phyloP scores from a whole-genome alignment of 2,329 filamentous ascomycete genomes.

The Calonectria pseudoreteaudii region DNA sequence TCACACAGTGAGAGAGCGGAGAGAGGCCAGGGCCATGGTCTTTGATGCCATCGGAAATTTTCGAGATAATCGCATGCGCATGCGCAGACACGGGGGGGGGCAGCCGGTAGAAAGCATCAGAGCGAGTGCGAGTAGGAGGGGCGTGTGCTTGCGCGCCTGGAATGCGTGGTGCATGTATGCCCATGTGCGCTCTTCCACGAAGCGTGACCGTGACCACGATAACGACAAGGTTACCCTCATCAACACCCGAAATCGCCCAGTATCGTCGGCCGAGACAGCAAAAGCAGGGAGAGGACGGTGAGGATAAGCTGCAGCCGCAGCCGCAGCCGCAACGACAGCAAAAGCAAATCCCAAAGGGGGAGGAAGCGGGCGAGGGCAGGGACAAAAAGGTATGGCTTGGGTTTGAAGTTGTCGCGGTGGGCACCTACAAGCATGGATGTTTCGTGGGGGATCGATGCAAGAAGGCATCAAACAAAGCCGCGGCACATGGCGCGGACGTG shows the following conservation, averaged over 20 bases:
- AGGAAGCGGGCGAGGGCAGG: neutral
- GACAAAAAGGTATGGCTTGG: constrained; percentile 4
- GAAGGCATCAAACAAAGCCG: constrained; percentile 13
- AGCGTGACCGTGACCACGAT: constrained; percentile 26
- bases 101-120: neutral
- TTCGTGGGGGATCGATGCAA: constrained; percentile 19
- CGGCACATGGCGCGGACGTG: constrained; percentile 1
- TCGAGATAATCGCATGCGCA: constrained; percentile 13
- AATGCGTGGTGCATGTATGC: neutral
- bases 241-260: constrained; percentile 15
- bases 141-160: constrained; percentile 3
- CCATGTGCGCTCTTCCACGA: neutral
- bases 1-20: constrained; percentile 11
- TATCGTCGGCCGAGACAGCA: neutral
- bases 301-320: constrained; percentile 4
- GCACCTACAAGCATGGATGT: constrained; percentile 20
- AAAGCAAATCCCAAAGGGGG: constrained; percentile 4
- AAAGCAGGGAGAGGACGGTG: neutral
- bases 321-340: constrained; percentile 11
- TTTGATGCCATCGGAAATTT: constrained; percentile 12
- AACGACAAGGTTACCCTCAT: constrained; percentile 22
- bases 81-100: neutral
- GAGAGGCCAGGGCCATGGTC: neutral
- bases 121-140: neutral
- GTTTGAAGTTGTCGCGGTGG: constrained; percentile 11